Base-by-base conservation (phyloP, 129 eudicot genomes). In the Centella asiatica region DNA sequence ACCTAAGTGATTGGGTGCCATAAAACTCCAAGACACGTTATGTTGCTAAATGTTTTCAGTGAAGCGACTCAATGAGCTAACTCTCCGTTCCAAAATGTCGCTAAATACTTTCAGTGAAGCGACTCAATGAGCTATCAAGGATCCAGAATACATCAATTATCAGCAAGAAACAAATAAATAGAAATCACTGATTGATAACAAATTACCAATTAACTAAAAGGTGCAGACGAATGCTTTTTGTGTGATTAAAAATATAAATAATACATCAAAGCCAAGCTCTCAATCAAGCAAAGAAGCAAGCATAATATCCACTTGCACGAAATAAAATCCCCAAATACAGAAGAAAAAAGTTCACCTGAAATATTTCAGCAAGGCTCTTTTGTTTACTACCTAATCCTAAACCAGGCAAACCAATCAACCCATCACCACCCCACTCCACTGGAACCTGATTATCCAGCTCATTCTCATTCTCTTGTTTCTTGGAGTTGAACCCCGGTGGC, bases 351-450 rank as follows among this genome's bases (percentile, higher is more conserved):
- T 24, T 55, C 60, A 87, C 99, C 96, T 93, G 99, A 74, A 93
- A 88, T 37, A 93, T 87, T 76, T 93, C 99, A 6, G 95, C 99
- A 49, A 87, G 74, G 69, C 99, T 93, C 76, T 88, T 93, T 74
- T 93, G 92, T 70, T 93, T 93, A 70, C 79, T 74, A 65, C 99
- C 95, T 40, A 93, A 66, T n/a, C 99, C 99, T 69, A 92, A 71
- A 39, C 95, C 95, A 27, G 96, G 88, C 76, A 87, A 74, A 9
- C 99, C 99, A 32, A 88, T 88, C 48, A 93, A 75, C 18, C 96
- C 99, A 82, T 88, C 95, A 46, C 82, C 94, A 15, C 96, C 96
- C 99, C 99, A 93, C 62, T 93, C 95, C 40, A 73, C 84, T 13
- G 87, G 73, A 67, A 49, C 78, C 61, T 81, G 83, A 34, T 79